Conservation (phyloP, 2,329 filamentous ascomycete species). For the Epicoccum sorghinum region DNA sequence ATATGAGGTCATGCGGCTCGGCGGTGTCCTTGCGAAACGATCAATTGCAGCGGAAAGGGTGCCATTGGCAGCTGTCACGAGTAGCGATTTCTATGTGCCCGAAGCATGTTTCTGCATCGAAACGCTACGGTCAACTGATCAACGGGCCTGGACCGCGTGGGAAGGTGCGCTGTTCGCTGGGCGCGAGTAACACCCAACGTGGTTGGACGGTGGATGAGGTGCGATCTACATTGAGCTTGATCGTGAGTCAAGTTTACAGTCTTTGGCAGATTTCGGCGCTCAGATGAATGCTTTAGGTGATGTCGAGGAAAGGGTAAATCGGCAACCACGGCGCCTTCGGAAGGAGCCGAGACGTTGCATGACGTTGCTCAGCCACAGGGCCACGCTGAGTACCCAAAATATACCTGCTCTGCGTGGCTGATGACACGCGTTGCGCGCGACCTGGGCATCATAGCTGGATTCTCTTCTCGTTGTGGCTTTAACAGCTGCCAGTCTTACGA, state of each 20-base stretch:
- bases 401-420: conserved; percentile 11
- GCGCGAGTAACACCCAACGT: background rate
- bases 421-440: conserved; percentile 6
- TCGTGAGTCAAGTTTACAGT: background rate
- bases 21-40: background rate
- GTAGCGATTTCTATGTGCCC: background rate
- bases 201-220: background rate
- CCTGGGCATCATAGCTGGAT: background rate
- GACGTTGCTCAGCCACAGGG: conserved; percentile 16
- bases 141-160: conserved; percentile 1
- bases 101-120: background rate
- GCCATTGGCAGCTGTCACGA: background rate
- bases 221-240: conserved; percentile 1
- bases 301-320: conserved; percentile 12
- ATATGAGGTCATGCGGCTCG: conserved; percentile 18
- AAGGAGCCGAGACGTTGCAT: conserved; percentile 9
- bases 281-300: background rate
- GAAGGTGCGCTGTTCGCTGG: background rate
- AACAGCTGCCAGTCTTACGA: background rate
- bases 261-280: background rate
- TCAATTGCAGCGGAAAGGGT: background rate
- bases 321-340: conserved; percentile 11
- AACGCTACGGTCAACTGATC: background rate
- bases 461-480: background rate
- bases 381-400: conserved; percentile 12